Evolutionary conservation across 495 filamentous ascomycete species (phyloP), one percentile per base, ranked within the genome.

Genomic region (Hyaloscypha finlandica): DNA sequence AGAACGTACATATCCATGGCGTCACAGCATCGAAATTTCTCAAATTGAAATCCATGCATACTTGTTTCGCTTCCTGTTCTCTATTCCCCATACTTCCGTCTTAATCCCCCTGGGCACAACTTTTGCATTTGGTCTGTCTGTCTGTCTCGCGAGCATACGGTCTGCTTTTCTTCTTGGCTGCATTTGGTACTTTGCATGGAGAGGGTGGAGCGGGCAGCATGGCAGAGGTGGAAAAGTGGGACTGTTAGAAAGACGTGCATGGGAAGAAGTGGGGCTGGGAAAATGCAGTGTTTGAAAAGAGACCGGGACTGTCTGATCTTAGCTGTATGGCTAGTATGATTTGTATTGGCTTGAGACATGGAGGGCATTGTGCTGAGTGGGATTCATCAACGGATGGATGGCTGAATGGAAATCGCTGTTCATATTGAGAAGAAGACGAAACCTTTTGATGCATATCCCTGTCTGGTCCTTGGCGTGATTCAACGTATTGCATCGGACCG

Each of bases 1-100:
- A 53, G 39, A 63, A 63, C 39, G 60, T 63, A 63, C 45, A 63
- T 63, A 63, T 25, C 42, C 42, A 4, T 48, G 12, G 35, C 35
- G 35, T 2, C 25, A 2, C 35, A 12, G 35, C 35, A 37, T 37
- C 35, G 42, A 48, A 48, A 4, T 12, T 12, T 12, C 3, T 19
- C 35, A 3, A 6, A 37, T 37, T 12, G 35, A 25, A 37, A 48
- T 48, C 11, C 8, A 48, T 48, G 42, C 2, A 48, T 48, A 37
- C 42, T 19, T 48, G 11, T 48, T 25, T 48, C 42, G 42, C 42
- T 48, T 48, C 42, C 16, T 48, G 16, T 48, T 48, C 42, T 19
- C 16, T 48, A 48, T 37, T 37, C 35, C 42, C 16, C 16, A 48
- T 48, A 48, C 42, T 25, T 4, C 42, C 11, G 42, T 48, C 42